Base-by-base conservation (phyloP, 768 basidiomycete genomes). In the Lactifluus subvellereus region DNA sequence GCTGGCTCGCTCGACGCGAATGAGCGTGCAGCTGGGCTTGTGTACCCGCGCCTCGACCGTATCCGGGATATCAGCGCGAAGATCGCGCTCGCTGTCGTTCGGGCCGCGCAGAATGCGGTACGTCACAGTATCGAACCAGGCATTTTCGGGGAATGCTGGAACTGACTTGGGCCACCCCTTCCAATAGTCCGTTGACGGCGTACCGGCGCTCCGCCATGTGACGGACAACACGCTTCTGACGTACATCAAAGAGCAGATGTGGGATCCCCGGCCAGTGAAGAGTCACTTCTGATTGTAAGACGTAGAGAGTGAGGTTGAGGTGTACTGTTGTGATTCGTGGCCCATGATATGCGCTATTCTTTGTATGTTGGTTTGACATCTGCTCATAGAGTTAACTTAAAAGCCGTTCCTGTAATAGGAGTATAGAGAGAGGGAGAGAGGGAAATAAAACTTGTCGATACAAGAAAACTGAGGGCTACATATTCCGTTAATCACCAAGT, bases 21-120 rank as follows among this genome's bases (percentile, higher is more conserved):
- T 42, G 95, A 97, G 74, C 80, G 75, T 48, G 78, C 77, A 1
- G 71, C 76, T 33, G 88, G 83, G 45, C 79, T 94, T 45, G 72
- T 98, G 9, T 97, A 97, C 74, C 94, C 95, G 38, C 83, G 84
- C 52, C 79, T 96, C 61, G 84, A 89, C 69, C 82, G 94, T 68
- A 87, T 97, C 67, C 81, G 94, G 37, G 91, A 94, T 69, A 93
- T 96, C 71, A 89, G 87, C 68, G 83, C 83, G 2, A 71, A 77
- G 54, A 89, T 97, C 61, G 89, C 91, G 14, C 77, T 78, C 59
- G 76, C 79, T 49, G 91, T 96, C 56, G 88, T 95, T 70, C 84
- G 86, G 54, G 80, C 84, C 18, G 91, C 93, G 40, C 93, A 95
- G 74, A 79, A 83, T 64, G 85, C 85, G 57, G 87, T 87, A 69